Percentiles rank a stretch among this genome's conserved stretches.
These are phyloP conservation scores for Pelargonium australe DNA, from an alignment of 441 rosid species.

Conservation along the genomic window DNA sequence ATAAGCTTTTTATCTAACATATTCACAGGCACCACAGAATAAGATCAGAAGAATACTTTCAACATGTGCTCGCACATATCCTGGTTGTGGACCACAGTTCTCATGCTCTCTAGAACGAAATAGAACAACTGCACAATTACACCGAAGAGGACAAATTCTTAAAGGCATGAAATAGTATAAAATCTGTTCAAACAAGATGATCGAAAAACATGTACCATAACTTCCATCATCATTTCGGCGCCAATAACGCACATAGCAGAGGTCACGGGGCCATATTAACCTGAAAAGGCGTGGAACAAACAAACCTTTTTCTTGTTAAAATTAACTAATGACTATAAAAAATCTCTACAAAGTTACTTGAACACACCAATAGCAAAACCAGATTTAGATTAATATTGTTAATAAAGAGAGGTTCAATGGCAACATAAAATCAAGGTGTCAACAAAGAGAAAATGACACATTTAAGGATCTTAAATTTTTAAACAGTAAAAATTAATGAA, in stretches of 20 bases:
- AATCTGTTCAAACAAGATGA: constrained; percentile 17
- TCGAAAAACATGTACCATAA: constrained; percentile 50
- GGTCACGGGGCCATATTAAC: constrained; percentile 98
- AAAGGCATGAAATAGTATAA: background rate
- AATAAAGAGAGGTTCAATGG: background rate
- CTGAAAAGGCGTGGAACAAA: constrained; percentile 33
- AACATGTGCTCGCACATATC: constrained; percentile 91
- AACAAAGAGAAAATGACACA: background rate
- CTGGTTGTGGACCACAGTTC: constrained; percentile 90
- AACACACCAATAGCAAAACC: constrained; percentile 1
- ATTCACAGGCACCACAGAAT: constrained; percentile 1
- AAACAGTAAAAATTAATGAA: background rate
- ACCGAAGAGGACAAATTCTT: background rate
- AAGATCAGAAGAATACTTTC: constrained; percentile 58
- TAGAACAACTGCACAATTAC: constrained; percentile 60
- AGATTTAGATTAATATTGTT: background rate
- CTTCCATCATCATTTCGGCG: constrained; percentile 96
- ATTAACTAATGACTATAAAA: background rate
- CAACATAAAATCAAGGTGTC: background rate
- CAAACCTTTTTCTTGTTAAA: background rate
- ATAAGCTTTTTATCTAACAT: background rate
- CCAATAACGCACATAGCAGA: constrained; percentile 98
- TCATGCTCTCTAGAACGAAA: constrained; percentile 98
- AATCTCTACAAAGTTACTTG: background rate
- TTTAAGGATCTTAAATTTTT: background rate